These are phyloP conservation scores for sunflower (Helianthus annuus) DNA, from an alignment of 129 eudicot genomes.

Conservation along the genomic window DNA sequence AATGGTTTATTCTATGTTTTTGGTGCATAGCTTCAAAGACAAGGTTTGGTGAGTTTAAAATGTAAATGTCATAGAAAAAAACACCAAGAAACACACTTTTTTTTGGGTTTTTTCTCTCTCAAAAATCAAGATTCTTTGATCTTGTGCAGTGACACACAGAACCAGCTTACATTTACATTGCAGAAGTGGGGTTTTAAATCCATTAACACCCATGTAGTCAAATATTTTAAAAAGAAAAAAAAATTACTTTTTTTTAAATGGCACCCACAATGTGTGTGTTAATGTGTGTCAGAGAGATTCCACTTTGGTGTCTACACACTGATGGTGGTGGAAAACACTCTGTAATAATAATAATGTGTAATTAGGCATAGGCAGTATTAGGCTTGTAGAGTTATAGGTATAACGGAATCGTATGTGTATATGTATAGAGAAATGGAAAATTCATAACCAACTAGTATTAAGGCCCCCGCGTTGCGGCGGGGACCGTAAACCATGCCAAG, in stretches of 20 bases:
- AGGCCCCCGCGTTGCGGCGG: too few relatives aligned
- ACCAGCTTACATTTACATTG: conserved; percentile 33
- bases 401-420: too few relatives aligned
- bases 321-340: conserved; percentile 35
- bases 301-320: conserved; percentile 26
- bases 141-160: conserved; percentile 34
- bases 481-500: too few relatives aligned
- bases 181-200: conserved; percentile 34
- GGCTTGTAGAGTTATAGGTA: too few relatives aligned
- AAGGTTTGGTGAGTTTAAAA: conserved; percentile 23
- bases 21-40: conserved; percentile 42
- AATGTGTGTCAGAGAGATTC: conserved; percentile 41
- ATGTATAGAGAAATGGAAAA: too few relatives aligned
- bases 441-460: too few relatives aligned
- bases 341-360: too few relatives aligned
- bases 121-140: conserved; percentile 34
- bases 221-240: conserved; percentile 17
- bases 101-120: neutral
- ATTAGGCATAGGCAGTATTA: too few relatives aligned
- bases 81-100: neutral
- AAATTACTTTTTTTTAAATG: conserved; percentile 4
- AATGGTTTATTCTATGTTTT: conserved; percentile 60
- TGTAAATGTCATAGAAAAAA: neutral
- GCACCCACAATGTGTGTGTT: conserved; percentile 34
- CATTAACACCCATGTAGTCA: conserved; percentile 35